Percentiles rank a stretch among this genome's conserved stretches.
These are phyloP conservation scores for Malassezia sympodialis DNA, from an alignment of 1,284 basidiomycete genomes.

Conservation along the genomic window DNA sequence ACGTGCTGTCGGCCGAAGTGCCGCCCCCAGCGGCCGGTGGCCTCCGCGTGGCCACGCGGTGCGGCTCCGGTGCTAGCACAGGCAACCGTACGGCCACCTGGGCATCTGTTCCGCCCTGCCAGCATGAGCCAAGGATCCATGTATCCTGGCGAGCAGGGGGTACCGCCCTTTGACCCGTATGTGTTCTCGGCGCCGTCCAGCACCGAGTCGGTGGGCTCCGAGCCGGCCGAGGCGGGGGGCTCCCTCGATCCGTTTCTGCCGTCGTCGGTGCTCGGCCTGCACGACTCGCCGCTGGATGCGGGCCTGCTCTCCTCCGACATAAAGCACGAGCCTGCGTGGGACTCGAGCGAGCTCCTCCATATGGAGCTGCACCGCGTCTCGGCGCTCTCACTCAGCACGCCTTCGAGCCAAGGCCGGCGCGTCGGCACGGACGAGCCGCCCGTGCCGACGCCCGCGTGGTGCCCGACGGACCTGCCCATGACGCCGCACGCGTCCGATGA, in stretches of 20 bases:
- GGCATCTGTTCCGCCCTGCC: neutral
- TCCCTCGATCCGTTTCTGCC: constrained; percentile 5
- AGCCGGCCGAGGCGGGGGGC: neutral
- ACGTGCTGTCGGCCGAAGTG: neutral
- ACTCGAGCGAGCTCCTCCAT: neutral
- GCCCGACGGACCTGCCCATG: neutral
- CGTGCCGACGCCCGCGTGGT: neutral
- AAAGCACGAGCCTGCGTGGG: neutral
- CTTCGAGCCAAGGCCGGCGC: neutral
- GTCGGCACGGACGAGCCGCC: neutral
- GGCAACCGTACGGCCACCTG: too few species aligned
- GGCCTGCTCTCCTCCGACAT: neutral
- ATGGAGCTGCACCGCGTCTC: constrained; percentile 5
- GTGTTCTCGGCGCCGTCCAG: neutral
- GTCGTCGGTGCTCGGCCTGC: neutral
- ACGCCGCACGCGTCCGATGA: neutral
- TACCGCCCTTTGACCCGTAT: neutral
- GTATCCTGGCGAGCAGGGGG: neutral
- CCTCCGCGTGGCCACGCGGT: neutral
- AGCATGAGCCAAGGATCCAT: neutral
- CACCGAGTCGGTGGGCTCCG: neutral
- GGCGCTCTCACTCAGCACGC: neutral
- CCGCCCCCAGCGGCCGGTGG: neutral
- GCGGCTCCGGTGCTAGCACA: too few species aligned
- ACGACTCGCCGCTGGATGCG: neutral